Evolutionary conservation across 768 basidiomycete species (phyloP).

Genomic region (Galerina marginata): DNA sequence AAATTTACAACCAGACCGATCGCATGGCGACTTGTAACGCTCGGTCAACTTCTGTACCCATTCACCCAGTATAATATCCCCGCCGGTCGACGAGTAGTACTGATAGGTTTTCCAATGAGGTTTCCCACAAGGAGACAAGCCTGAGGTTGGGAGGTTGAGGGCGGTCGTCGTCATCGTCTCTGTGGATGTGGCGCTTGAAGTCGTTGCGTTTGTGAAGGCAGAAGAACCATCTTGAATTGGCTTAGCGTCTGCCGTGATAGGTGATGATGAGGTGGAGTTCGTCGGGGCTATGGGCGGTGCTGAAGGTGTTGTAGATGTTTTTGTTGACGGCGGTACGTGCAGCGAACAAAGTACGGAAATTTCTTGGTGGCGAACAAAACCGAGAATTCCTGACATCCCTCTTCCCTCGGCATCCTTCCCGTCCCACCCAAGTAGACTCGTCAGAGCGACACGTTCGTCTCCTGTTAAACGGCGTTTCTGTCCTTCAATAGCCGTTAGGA

Average conservation of each 20-base stretch:
- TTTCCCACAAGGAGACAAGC: constrained; percentile 46
- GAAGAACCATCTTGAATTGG: constrained; percentile 11
- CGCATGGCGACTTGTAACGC: constrained; percentile 41
- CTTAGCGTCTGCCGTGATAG: neutral
- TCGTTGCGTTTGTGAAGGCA: constrained; percentile 4
- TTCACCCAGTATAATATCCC: constrained; percentile 49
- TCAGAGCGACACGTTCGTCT: constrained; percentile 60
- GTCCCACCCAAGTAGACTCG: constrained; percentile 67
- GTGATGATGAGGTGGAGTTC: neutral
- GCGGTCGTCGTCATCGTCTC: constrained; percentile 7
- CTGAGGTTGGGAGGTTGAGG: constrained; percentile 20
- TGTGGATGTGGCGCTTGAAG: constrained; percentile 12
- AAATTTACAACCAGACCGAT: constrained; percentile 36
- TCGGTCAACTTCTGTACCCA: constrained; percentile 38
- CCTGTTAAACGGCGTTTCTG: constrained; percentile 48
- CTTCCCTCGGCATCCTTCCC: constrained; percentile 43
- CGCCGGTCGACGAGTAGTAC: constrained; percentile 45
- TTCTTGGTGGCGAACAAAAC: constrained; percentile 64
- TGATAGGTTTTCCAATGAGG: constrained; percentile 56
- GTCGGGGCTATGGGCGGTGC: constrained; percentile 8
- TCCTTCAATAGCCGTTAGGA: neutral
- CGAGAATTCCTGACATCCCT: constrained; percentile 53
- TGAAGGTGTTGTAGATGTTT: neutral
- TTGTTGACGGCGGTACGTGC: constrained; percentile 33
- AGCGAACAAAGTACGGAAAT: constrained; percentile 56